Base-by-base conservation (phyloP, 179 eudicot genomes). In the Nepenthes alata region DNA sequence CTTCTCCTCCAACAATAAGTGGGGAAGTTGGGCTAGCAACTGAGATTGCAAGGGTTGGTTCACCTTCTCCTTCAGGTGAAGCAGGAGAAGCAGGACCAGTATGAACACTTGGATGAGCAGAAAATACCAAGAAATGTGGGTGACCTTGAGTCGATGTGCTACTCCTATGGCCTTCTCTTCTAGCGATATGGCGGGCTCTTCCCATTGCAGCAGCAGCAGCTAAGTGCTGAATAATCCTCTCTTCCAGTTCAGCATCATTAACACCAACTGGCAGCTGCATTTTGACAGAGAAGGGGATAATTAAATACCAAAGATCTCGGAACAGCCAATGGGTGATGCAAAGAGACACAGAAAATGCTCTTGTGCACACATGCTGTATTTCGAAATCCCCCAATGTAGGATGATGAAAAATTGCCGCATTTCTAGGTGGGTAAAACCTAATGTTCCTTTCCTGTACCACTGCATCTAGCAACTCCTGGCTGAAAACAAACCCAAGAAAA, bases 161-260 rank as follows among this genome's bases (percentile, higher is more conserved):
- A 57, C 71, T 76, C 72, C 93, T 81, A 37, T 81, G 84, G 57
- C 93, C 86, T 77, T 85, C 95, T 61, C 97, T 81, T 72, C 95
- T 68, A 54, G 84, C 76, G 70, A 85, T 70, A 60, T 85, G 88
- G 4, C 87, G 88, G 9, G 86, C 79, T 71, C 97, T 77, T 39
- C 97, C 94, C 97, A 90, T 90, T 44, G 90, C 95, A 48, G 97
- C 95, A 11, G 97, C 97, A 8, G 95, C 96, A n/a, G 97, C 94
- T 66, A 90, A 75, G 76, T 90, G 97, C 71, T 88, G 97, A 67
- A 88, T 81, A 52, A 90, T 90, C 59, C 88, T 90, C 72, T 90
- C 96, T 75, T 90, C 94, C 53, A 90, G 88, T 66, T 90, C 97
- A 68, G 94, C 75, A 68, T 83, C 87, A 58, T 81, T 77, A 35